phyloP scores from a whole-genome alignment of 305 asterid species.

The Plantago rigida region DNA sequence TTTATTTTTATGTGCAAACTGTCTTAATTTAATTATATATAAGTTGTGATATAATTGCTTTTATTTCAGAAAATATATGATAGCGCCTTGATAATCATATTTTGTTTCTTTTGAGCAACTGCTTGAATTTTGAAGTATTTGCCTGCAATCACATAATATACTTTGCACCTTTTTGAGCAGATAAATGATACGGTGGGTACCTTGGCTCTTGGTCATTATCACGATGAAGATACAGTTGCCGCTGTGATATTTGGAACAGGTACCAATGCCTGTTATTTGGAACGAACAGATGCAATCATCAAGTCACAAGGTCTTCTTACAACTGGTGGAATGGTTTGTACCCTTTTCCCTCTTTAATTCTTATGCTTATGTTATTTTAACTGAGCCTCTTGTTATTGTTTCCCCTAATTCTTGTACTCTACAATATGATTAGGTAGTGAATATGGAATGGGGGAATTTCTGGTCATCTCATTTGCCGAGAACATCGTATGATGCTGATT shows the following conservation, averaged over 20 bases:
- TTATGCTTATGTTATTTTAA: conserved; percentile 3
- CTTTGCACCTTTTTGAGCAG: conserved; percentile 33
- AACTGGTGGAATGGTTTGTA: conserved; percentile 61
- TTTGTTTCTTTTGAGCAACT: conserved; percentile 2
- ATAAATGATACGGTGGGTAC: conserved; percentile 80
- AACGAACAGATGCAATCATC: conserved; percentile 73
- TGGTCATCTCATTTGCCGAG: conserved; percentile 91
- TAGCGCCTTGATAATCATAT: background rate
- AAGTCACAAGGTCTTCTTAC: conserved; percentile 81
- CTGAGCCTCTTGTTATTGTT: background rate
- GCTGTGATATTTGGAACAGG: conserved; percentile 88
- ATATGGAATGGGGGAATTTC: conserved; percentile 93
- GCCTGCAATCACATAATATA: conserved; percentile 5
- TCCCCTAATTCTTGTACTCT: background rate
- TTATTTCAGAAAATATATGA: background rate
- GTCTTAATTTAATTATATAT: too few species aligned
- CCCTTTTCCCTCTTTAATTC: conserved; percentile 18
- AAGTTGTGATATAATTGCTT: background rate
- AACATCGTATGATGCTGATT: conserved; percentile 57
- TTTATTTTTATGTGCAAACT: too few species aligned
- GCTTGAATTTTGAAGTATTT: background rate
- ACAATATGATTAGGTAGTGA: conserved; percentile 48
- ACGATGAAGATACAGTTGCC: conserved; percentile 81
- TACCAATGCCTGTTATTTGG: conserved; percentile 88
- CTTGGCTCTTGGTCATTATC: conserved; percentile 72